Evolutionary conservation across 768 basidiomycete species (phyloP), one percentile per base, ranked within the genome.

Genomic region (Gymnopilus dilepis): DNA sequence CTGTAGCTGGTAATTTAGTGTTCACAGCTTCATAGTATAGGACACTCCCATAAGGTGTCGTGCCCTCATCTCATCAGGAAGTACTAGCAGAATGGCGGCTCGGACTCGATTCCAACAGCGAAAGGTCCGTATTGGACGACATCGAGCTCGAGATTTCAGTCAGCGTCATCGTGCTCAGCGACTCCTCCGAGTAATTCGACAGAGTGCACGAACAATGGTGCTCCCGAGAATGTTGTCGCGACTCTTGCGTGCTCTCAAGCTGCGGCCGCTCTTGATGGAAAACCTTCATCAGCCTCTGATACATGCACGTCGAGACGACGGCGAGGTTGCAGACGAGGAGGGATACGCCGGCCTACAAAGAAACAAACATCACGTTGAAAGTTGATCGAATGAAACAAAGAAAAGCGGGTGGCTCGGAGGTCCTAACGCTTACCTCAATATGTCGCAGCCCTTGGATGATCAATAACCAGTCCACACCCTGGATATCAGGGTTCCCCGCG

Each of bases 321-420:
- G 28, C 41, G 17, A 56, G 41, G 31, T 56, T 56, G 56, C 56
- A 56, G 3, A 45, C 56, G 8, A 56, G 30, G 28, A 56, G 42
- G 12, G 56, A 43, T 6, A 56, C 30, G 8, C 38, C 56, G 6
- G 41, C 56, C 56, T 56, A 31, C 28, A n/a, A 9, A 24, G 17
- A 60, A 54, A 22, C 24, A 26, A 37, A 2, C 13, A 3, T 9
- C 2, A 40, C 12, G n/a, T n/a, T n/a, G n/a, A n/a, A n/a, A n/a
- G n/a, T n/a, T n/a, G n/a, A n/a, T n/a, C n/a, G n/a, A n/a, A n/a
- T n/a, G n/a, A n/a, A n/a, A n/a, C n/a, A n/a, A n/a, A n/a, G n/a
- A n/a, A n/a, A n/a, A n/a, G n/a, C n/a, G n/a, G n/a, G n/a, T n/a
- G n/a, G n/a, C n/a, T n/a, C n/a, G n/a, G n/a, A n/a, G n/a, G n/a